Evolutionary conservation across 805 yeast species (phyloP).

Genomic region (Spathaspora sp.): DNA sequence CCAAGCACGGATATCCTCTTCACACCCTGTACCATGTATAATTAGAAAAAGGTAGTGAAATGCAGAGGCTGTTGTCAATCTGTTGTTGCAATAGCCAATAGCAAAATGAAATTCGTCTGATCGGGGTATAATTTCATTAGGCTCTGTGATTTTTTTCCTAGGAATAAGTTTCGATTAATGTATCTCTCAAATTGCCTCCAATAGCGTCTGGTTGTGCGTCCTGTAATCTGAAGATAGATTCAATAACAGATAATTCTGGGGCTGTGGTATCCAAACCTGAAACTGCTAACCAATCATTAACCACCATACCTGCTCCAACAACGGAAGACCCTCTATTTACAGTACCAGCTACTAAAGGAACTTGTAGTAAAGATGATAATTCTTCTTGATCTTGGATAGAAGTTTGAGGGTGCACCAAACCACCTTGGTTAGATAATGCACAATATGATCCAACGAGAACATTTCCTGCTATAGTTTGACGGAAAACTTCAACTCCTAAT

Average conservation of each 20-base stretch:
- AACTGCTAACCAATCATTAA: constrained; percentile 96
- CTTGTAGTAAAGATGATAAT: constrained; percentile 89
- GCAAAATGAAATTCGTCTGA: neutral
- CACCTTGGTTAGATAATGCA: constrained; percentile 94
- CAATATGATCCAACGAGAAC: constrained; percentile 97
- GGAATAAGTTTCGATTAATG: constrained; percentile 88
- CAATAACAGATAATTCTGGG: constrained; percentile 94
- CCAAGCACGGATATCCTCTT: neutral
- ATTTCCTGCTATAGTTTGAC: constrained; percentile 98
- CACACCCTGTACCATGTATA: neutral
- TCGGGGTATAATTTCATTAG: neutral
- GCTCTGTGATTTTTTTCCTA: constrained; percentile 21
- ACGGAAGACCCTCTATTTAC: constrained; percentile 97
- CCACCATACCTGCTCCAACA: constrained; percentile 98
- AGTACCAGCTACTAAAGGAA: constrained; percentile 97
- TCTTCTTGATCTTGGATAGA: constrained; percentile 98
- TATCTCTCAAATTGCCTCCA: constrained; percentile 82
- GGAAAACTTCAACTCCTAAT: constrained; percentile 96
- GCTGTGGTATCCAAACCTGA: constrained; percentile 98
- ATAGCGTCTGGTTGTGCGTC: constrained; percentile 88
- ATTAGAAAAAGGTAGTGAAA: neutral
- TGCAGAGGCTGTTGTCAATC: neutral
- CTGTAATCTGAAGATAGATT: constrained; percentile 90
- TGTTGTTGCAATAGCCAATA: neutral
- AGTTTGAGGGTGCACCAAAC: constrained; percentile 96